Percentiles rank a stretch among this genome's conserved stretches.
Conservation (phyloP, 208 protist species). For the Crithidia sp. region DNA sequence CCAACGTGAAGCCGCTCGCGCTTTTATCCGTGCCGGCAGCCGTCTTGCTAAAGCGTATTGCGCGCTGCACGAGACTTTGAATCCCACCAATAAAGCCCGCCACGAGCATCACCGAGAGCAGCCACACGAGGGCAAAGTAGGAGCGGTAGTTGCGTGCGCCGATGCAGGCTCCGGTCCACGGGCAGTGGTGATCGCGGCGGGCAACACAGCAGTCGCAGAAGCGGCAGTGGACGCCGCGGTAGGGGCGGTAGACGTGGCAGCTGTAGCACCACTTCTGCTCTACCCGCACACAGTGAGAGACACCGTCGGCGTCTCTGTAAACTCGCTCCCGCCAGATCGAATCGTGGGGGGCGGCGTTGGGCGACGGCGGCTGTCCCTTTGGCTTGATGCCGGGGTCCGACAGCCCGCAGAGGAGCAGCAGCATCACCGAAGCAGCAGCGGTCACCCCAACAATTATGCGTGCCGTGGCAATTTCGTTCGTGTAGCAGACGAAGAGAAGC, state of each 20-base stretch:
- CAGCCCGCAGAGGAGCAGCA: constrained; percentile 48
- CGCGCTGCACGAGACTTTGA: constrained; percentile 48
- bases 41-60: constrained; percentile 2
- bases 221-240: constrained; percentile 85
- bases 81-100: constrained; percentile 58
- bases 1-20: constrained; percentile 36
- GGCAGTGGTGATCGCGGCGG: constrained; percentile 93
- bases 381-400: constrained; percentile 69
- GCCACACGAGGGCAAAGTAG: constrained; percentile 78
- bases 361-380: constrained; percentile 31
- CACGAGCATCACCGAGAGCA: constrained; percentile 38
- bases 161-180: constrained; percentile 92
- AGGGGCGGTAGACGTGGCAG: constrained; percentile 83
- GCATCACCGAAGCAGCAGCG: constrained; percentile 26
- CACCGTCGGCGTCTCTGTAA: constrained; percentile 42
- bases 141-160: constrained; percentile 84
- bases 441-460: constrained; percentile 51
- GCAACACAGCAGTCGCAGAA: constrained; percentile 87
- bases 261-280: constrained; percentile 85
- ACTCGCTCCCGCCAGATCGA: constrained; percentile 32
- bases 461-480: constrained; percentile 36
- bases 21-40: background rate
- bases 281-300: constrained; percentile 22
- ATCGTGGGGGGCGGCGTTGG: constrained; percentile 46
- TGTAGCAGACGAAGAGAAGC: constrained; percentile 61